Evolutionary conservation across 2,329 filamentous ascomycete species (phyloP), one percentile per base, ranked within the genome.

Genomic region (Fusarium palustre): DNA sequence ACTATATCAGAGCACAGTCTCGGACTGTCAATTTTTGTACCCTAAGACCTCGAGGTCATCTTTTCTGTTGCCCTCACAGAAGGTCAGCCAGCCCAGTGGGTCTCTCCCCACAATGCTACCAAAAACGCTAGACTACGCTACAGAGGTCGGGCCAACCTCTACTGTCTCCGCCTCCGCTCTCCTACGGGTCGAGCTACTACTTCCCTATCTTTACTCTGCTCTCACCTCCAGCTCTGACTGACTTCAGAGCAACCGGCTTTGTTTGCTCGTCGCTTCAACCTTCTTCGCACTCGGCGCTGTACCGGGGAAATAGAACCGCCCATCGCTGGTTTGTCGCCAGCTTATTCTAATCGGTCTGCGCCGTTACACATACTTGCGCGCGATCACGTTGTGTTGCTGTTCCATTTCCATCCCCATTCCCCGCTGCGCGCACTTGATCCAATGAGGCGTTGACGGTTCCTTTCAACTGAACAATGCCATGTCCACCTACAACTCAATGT

Each of bases 401-500:
- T 59, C 58, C 67, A 55, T 68, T 59, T 18, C 36, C 36, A 34
- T 34, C 18, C 11, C 33, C 33, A 30, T 30, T 30, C 58, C 67
- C 61, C 66, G 54, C 66, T 58, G 60, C 56, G 70, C 62, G 49
- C 54, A 66, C 59, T 56, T 59, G 63, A 62, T 62, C 61, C 55
- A 66, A 76, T 76, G 73, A 71, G 70, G 70, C 73, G 66, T 71
- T 77, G 76, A 76, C 72, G 65, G 66, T 68, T 65, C 70, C 59
- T 69, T 73, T 72, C 70, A 69, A 73, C 74, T 72, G 66, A 76
- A 78, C 75, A 72, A 86, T 86, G 85, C 81, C 75, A 88, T 88
- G 87, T 84, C 85, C 71, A 81, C 82, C 74, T 88, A 83, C 81
- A 87, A 86, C 78, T 81, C 85, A 76, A 85, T 88, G 81, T 80